Percentiles rank a stretch among this genome's conserved stretches.
phyloP scores from a whole-genome alignment of 73 alveolate species.

The Halteria grandinella region DNA sequence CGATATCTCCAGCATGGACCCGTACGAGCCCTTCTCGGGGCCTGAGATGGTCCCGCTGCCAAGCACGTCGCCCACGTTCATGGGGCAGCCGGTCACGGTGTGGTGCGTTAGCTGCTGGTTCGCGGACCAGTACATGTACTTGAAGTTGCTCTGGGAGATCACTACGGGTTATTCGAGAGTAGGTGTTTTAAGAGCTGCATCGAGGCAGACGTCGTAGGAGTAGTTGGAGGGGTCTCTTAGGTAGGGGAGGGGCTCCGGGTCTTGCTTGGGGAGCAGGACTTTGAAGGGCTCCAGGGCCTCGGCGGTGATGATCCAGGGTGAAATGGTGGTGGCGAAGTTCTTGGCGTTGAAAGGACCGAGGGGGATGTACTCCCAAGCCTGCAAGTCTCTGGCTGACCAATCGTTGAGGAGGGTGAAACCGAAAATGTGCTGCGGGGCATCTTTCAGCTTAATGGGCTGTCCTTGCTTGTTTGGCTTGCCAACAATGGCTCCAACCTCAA shows the following conservation, averaged over 20 bases:
- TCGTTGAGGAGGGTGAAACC: conserved; percentile 90
- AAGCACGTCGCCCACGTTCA: conserved; percentile 82
- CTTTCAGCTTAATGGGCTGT: conserved; percentile 56
- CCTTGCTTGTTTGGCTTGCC: conserved; percentile 78
- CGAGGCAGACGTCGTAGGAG: conserved; percentile 81
- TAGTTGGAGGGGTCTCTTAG: conserved; percentile 67
- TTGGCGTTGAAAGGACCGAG: conserved; percentile 88
- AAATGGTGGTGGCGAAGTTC: conserved; percentile 77
- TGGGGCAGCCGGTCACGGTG: conserved; percentile 85
- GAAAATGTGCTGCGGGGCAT: conserved; percentile 76
- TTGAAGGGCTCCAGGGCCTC: conserved; percentile 90
- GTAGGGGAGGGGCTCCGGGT: conserved; percentile 92
- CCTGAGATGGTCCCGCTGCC: conserved; percentile 91
- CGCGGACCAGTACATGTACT: conserved; percentile 90
- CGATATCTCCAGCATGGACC: conserved; percentile 78
- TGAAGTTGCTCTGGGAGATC: conserved; percentile 79
- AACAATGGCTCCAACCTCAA: conserved; percentile 87
- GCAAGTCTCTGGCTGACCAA: conserved; percentile 95
- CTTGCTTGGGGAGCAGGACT: conserved; percentile 71
- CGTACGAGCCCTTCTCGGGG: conserved; percentile 69
- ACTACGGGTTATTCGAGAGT: conserved; percentile 43
- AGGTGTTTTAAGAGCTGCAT: conserved; percentile 60
- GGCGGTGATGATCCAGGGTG: conserved; percentile 89
- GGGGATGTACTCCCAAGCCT: conserved; percentile 87
- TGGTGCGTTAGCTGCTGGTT: conserved; percentile 83